Conservation (phyloP, 441 rosid genomes). For the Hypseocharis bilobata region DNA sequence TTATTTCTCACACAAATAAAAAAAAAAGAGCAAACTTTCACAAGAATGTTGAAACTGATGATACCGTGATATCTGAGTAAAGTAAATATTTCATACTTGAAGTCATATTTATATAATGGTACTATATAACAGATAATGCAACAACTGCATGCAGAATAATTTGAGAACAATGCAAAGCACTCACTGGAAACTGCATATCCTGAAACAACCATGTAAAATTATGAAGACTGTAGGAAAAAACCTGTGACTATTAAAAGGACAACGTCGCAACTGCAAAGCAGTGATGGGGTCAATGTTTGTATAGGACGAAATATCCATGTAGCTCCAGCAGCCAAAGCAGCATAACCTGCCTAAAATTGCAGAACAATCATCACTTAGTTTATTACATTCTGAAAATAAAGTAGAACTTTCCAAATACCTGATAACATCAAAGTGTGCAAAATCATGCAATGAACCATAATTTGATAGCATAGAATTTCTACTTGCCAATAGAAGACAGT, state of each 20-base stretch:
- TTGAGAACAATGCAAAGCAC: not conserved
- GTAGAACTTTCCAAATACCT: slow-evolving; percentile 5
- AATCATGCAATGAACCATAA: not conserved
- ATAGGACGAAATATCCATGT: slow-evolving; percentile 51
- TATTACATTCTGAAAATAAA: not conserved
- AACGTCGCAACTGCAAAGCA: slow-evolving; percentile 73
- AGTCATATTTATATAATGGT: not conserved
- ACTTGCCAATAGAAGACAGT: slow-evolving; percentile 64
- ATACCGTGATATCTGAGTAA: not conserved
- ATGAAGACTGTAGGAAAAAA: slow-evolving; percentile 16
- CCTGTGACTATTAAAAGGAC: slow-evolving; percentile 66
- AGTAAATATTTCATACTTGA: not conserved
- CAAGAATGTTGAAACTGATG: not conserved
- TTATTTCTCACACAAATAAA: not conserved
- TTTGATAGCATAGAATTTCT: slow-evolving; percentile 1
- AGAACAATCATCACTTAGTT: slow-evolving; percentile 2
- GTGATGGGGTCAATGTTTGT: slow-evolving; percentile 32
- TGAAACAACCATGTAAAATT: slow-evolving; percentile 2
- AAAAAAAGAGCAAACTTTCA: not conserved
- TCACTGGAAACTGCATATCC: slow-evolving; percentile 1
- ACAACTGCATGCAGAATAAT: not conserved
- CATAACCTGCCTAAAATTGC: slow-evolving; percentile 63
- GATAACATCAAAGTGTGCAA: slow-evolving; percentile 7
- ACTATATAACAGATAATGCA: not conserved
- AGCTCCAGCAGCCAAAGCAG: slow-evolving; percentile 57